Percentiles rank a stretch among this genome's conserved stretches.
Evolutionary conservation across 2,329 filamentous ascomycete genomes (phyloP).

Genomic region (Fusarium transvaalense): DNA sequence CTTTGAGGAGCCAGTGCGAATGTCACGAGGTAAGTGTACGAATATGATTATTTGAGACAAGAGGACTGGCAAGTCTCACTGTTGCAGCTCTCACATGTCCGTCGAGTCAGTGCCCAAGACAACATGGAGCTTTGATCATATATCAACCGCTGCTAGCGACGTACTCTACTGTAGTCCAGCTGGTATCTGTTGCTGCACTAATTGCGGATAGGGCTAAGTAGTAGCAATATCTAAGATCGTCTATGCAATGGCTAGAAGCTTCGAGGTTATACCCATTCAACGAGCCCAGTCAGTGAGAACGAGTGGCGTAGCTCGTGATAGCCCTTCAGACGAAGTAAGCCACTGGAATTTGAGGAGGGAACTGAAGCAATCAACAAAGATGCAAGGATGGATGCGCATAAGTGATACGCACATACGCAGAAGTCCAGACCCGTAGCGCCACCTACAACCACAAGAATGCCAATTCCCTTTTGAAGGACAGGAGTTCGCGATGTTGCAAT

Average conservation of each 20-base stretch:
- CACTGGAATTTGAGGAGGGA: slow-evolving; percentile 40
- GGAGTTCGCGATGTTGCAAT: slow-evolving; percentile 24
- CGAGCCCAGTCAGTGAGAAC: neutral
- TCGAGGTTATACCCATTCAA: neutral
- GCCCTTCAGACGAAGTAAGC: slow-evolving; percentile 23
- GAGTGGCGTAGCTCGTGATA: slow-evolving; percentile 41
- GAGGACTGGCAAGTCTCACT: slow-evolving; percentile 24
- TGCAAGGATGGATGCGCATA: slow-evolving; percentile 31
- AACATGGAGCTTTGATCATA: slow-evolving; percentile 7
- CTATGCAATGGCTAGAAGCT: slow-evolving; percentile 1
- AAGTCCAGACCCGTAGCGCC: slow-evolving; percentile 19
- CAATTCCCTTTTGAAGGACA: slow-evolving; percentile 21
- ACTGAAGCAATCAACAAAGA: slow-evolving; percentile 34
- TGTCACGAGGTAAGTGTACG: slow-evolving; percentile 20
- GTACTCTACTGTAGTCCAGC: neutral
- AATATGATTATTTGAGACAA: slow-evolving; percentile 38
- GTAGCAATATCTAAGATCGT: neutral
- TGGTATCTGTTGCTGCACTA: neutral
- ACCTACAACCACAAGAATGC: slow-evolving; percentile 36
- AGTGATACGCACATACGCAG: slow-evolving; percentile 11
- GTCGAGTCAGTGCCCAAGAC: slow-evolving; percentile 21
- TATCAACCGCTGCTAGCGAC: slow-evolving; percentile 14
- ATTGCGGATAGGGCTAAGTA: neutral
- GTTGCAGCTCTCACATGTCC: slow-evolving; percentile 22
- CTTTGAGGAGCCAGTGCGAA: slow-evolving; percentile 33